Base-by-base conservation (phyloP, 129 eudicot genomes). In the Saposhnikovia divaricata region DNA sequence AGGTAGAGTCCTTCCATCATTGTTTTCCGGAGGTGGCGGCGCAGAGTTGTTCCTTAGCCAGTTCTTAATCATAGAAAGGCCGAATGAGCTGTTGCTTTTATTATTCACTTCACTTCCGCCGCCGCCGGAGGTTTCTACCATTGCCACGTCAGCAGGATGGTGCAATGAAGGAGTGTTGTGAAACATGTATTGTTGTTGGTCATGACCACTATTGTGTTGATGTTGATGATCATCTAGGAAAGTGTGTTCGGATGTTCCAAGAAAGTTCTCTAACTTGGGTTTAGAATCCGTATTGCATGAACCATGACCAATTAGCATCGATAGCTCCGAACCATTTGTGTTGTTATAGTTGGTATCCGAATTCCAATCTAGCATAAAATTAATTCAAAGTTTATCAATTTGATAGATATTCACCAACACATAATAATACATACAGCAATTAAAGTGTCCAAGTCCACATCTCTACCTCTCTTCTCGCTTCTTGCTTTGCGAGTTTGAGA, bases 41-140 rank as follows among this genome's bases (percentile, higher is more conserved):
- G 37, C 69, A 3, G 15, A n/a, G 84, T 94, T 86, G 84, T 87
- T 91, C 74, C 98, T 88, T 8, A 94, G 85, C 97, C 97, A 94
- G 85, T 87, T 94, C 76, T 91, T 91, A 51, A 94, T 94, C 98
- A 91, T 94, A 15, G 98, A 94, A 14, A 94, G 90, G 15, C 98
- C 98, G 47, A 91, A 85, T 37, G 75, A 85, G 68, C 71, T 86
- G 19, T 42, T 81, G 59, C 5, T 40, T 18, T 16, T 50, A 15
- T 38, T 34, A 4, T 40, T 72, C 70, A 39, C 42, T 50, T 53
- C 38, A 18, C 47, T 39, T 38, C 68, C 76, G 27, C 69, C 76
- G 28, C 70, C 81, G 16, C 77, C 83, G 3, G 82, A 72, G 72
- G 78, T 80, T 75, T 83, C 55, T 4, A 66, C 84, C 25, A 80